These are phyloP conservation scores for Hypoxylon lenormandii DNA, from an alignment of 495 filamentous ascomycete species.

Conservation along the genomic window DNA sequence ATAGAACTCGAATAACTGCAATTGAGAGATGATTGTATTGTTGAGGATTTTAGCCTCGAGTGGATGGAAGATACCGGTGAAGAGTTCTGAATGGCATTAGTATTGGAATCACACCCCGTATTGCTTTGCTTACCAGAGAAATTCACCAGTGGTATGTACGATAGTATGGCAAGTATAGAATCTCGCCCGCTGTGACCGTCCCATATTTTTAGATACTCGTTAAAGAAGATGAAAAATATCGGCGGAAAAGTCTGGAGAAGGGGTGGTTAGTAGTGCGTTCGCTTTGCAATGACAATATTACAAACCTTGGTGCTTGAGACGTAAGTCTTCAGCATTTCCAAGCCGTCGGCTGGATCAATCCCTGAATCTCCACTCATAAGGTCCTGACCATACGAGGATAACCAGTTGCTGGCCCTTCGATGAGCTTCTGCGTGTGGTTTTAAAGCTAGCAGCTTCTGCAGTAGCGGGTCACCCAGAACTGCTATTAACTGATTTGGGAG, in stretches of 20 bases:
- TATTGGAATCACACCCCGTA: background rate
- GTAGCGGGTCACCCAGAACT: constrained; percentile 76
- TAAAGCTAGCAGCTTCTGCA: constrained; percentile 79
- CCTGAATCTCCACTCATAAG: constrained; percentile 66
- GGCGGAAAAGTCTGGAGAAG: constrained; percentile 68
- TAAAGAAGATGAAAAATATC: constrained; percentile 72
- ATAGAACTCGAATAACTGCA: constrained; percentile 75
- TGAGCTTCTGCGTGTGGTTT: constrained; percentile 68
- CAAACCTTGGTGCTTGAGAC: constrained; percentile 73
- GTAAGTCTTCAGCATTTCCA: constrained; percentile 71
- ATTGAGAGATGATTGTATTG: constrained; percentile 62
- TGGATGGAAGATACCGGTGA: constrained; percentile 62
- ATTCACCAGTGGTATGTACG: constrained; percentile 69
- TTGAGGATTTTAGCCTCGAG: constrained; percentile 71
- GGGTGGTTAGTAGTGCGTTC: background rate
- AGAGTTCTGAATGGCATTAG: constrained; percentile 61
- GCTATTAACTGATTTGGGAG: constrained; percentile 84
- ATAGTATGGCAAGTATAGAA: constrained; percentile 73
- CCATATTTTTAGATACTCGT: constrained; percentile 73
- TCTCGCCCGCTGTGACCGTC: constrained; percentile 71
- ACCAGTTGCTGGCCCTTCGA: constrained; percentile 73
- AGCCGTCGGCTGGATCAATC: constrained; percentile 64
- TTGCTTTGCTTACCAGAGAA: constrained; percentile 63
- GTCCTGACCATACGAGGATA: constrained; percentile 71
- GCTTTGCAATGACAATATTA: background rate